Base-by-base conservation (phyloP, 345 rosid species). In the Sonneratia caseolaris region DNA sequence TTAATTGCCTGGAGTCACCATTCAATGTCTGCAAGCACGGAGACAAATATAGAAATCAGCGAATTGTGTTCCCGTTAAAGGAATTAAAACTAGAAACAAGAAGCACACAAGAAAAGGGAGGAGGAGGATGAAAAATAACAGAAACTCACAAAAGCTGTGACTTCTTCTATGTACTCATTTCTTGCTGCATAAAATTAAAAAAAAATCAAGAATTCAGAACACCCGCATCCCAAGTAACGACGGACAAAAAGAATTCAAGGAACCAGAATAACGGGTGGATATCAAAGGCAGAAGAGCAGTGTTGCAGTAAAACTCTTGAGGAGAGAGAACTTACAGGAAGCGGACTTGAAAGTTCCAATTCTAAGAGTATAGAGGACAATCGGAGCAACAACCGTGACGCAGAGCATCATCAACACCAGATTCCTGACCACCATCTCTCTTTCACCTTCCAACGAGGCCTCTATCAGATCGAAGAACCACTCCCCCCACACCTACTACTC, bases 311-410 rank as follows among this genome's bases (percentile, higher is more conserved):
- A 21, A n/a, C 11, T 12, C 22, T 68, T 5, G 36, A 10, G 49
- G 10, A 4, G 4, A 16, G 5, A 56, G 13, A 72, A 73, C 79
- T 70, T 64, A 91, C 81, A 82, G 8, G 89, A 79, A 27, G 91
- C 71, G 61, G 82, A 70, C 65, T 72, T 83, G 83, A 84, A 81
- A 71, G 93, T 38, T 69, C 86, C 70, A 75, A 83, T 73, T n/a
- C 81, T 71, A 71, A 89, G 86, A 57, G 87, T 82, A 84, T 87
- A 90, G 75, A 92, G 83, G 62, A 90, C 32, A 69, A 95, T 84
- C 22, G 99, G 99, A 74, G 99, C 89, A 32, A 86, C 75, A 4
- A 92, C 97, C 16, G 97, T 86, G 62, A 89, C 70, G 43, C 82
- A 73, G 1, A 95, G 84, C 86, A 95, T 74, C 70, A 78, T 76